Evolutionary conservation across 1,284 basidiomycete species (phyloP), one percentile per base, ranked within the genome.

Genomic region (Tilletia horrida): DNA sequence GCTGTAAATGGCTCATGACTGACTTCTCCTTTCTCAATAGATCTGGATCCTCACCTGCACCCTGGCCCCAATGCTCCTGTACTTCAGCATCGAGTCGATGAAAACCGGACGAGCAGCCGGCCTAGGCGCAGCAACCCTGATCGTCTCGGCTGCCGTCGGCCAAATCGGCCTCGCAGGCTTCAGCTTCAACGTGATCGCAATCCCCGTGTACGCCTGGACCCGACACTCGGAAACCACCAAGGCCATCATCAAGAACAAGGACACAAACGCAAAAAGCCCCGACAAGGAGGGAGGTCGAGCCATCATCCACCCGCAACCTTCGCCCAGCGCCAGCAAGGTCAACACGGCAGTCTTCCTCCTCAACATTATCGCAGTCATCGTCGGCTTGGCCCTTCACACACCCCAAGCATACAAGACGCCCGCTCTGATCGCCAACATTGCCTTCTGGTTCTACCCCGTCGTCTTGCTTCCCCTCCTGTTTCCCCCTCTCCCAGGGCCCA

Each of bases 31-130:
- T 23, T 16, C 21, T 6, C 18, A 48, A 40, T 40, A 59, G 55
- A 13, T 59, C 27, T 59, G 55, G 55, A 59, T 59, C 8, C 1
- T 59, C 27, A 21, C n/a, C 11, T 59, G 55, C 27, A 29, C 55
- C 55, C 11, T 59, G 14, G 55, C 29, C 29, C 55, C 55, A 18
- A 16, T 59, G 27, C 25, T 59, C 55, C 55, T 59, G 27, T 21
- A 29, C 31, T 59, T 59, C 55, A 59, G 55, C 55, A 59, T 59
- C 55, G 55, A 59, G 21, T 59, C 55, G 14, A 59, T 59, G 55
- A 59, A 59, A 27, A 59, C 55, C 27, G 35, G 35, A 25, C 55
- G 55, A 9, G 27, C 55, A 8, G 29, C 55, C 23, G 55, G 27
- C 27, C 55, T 59, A 9, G 31, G 55, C 23, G 55, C 27, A 11